Evolutionary conservation across 2,329 filamentous ascomycete genomes (phyloP), one percentile per base, ranked within the genome.

Genomic region (Aureobasidium leucospermi): DNA sequence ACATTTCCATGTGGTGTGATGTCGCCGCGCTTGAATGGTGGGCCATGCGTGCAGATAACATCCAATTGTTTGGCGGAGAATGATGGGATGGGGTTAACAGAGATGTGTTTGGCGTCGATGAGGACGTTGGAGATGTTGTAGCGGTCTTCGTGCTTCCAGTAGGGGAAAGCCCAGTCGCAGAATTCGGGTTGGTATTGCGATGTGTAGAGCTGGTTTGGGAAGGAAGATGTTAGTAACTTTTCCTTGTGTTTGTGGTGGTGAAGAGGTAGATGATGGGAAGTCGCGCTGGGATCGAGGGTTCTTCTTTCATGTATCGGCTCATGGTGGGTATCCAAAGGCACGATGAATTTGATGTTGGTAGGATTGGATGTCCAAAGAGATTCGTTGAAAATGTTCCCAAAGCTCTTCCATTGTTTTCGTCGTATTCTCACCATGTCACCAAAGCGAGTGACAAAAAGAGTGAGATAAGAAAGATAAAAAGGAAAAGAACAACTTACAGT

Each of bases 41-140:
- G 84, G 0, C 83, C 83, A 65, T 86, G 84, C 0, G 84, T 86
- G 65, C 86, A 76, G 63, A 85, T 73, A 7, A 86, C 74, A 66
- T 86, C 83, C 23, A 83, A 29, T 23, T 34, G 7, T 6, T 41
- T 19, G n/a, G 47, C 41, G 6, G 28, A 41, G 38, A 46, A 49
- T 1, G 53, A 49, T 28, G 60, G 46, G 13, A 81, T 69, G 0
- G 78, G 76, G 41, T 73, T 72, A 19, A 55, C 46, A 3, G 68
- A 64, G 23, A 64, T 63, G 28, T 69, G 70, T 6, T 65, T 62
- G n/a, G 65, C 71, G 58, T 71, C 72, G 2, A 62, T 66, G 51
- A 47, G 65, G 52, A 15, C 63, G n/a, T 51, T 23, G 10, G 28
- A 32, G 15, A 58, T 70, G 60, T 83, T 84, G 66, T 75, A 85